phyloP scores from a whole-genome alignment of 257 asterid species.

The Apocynum venetum region DNA sequence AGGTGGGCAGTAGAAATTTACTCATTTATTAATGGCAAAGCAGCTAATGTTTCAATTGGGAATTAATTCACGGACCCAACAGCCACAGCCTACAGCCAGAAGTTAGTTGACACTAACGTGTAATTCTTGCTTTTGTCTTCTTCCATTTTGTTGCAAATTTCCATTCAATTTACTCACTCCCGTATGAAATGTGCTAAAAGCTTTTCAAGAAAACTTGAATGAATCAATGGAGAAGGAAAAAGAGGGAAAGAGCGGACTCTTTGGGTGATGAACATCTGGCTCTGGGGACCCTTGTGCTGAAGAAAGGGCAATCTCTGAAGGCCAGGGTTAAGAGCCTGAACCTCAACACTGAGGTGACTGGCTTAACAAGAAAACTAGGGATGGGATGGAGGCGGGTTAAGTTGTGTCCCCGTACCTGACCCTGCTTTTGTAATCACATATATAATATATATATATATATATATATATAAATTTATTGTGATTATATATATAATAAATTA shows the following conservation, averaged over 20 bases:
- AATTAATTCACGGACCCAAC: not conserved
- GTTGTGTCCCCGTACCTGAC: too few relatives aligned
- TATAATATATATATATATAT: too few relatives aligned
- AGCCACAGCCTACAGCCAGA: not conserved
- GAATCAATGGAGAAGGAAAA: not conserved
- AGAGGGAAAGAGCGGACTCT: not conserved
- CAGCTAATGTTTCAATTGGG: not conserved
- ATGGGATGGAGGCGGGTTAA: too few relatives aligned
- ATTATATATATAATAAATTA: too few relatives aligned
- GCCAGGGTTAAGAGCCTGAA: not conserved
- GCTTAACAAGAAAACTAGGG: too few relatives aligned
- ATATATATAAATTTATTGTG: too few relatives aligned
- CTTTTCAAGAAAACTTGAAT: not conserved
- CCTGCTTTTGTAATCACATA: too few relatives aligned
- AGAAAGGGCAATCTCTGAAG: not conserved
- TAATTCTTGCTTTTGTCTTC: too few relatives aligned
- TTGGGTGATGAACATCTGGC: not conserved
- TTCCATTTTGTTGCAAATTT: too few relatives aligned
- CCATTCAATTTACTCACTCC: not conserved
- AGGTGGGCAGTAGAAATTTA: slow-evolving; percentile 32
- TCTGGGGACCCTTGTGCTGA: not conserved
- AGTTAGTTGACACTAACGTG: not conserved
- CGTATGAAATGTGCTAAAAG: not conserved
- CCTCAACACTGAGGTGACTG: too few relatives aligned
- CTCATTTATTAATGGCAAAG: slow-evolving; percentile 8